These are phyloP conservation scores for Sordariomycetes sp. DNA, from an alignment of 2,329 filamentous ascomycete species.

Conservation along the genomic window DNA sequence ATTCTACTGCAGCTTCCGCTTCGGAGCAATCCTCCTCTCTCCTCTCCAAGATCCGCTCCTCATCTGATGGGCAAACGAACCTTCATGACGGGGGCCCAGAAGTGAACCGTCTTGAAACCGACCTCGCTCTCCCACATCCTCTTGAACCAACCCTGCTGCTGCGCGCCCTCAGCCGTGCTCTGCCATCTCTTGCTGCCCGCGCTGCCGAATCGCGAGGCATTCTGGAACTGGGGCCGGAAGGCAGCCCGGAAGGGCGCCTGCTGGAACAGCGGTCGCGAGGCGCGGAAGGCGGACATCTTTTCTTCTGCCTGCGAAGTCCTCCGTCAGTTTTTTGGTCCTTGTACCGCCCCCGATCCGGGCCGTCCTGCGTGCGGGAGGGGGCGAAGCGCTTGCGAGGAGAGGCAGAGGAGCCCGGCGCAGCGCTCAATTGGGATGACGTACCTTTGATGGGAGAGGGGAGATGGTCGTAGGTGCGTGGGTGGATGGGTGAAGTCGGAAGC, in stretches of 20 bases:
- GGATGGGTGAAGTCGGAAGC: no score
- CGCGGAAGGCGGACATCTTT: slow-evolving; percentile 47
- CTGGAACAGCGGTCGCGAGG: slow-evolving; percentile 46
- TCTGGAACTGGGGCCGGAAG: slow-evolving; percentile 25
- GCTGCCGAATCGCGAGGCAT: no score
- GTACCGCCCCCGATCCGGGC: no score
- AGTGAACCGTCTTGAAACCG: slow-evolving; percentile 90
- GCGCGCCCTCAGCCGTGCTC: slow-evolving; percentile 51
- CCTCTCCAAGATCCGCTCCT: neutral
- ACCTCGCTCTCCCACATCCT: slow-evolving; percentile 77
- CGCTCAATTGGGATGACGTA: no score
- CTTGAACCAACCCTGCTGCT: slow-evolving; percentile 51
- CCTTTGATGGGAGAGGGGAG: no score
- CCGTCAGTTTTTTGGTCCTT: no score
- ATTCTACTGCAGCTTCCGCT: no score
- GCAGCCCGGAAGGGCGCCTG: slow-evolving; percentile 39
- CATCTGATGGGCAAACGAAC: slow-evolving; percentile 18
- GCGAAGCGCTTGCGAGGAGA: no score
- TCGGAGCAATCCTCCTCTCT: slow-evolving; percentile 1
- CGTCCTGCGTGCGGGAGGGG: neutral
- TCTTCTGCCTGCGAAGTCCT: no score
- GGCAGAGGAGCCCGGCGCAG: no score
- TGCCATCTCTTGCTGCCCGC: slow-evolving; percentile 48
- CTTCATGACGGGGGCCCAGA: slow-evolving; percentile 96
- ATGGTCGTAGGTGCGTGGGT: no score